Evolutionary conservation across 2,329 filamentous ascomycete genomes (phyloP).

Genomic region (Stagonosporopsis cucurbitacearum): DNA sequence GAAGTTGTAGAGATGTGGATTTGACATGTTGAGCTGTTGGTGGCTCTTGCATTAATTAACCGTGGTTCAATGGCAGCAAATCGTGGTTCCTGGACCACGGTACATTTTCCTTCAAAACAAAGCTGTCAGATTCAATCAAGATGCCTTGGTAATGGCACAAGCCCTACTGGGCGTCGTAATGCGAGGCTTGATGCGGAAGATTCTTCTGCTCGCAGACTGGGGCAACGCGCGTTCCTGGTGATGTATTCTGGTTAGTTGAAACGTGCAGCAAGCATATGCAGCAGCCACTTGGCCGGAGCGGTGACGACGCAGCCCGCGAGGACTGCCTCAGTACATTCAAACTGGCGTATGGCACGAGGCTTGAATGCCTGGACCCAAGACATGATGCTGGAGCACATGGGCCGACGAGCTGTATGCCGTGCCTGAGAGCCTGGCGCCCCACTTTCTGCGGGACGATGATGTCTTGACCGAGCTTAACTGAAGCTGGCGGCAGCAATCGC

Average conservation of each 20-base stretch:
- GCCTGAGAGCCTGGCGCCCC: constrained; percentile 1
- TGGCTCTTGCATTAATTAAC: no score
- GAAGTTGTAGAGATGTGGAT: constrained; percentile 34
- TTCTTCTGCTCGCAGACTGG: neutral
- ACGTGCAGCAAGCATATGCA: constrained; percentile 6
- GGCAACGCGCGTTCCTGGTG: constrained; percentile 16
- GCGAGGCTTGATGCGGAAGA: constrained; percentile 4
- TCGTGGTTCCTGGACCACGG: no score
- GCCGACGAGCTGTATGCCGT: neutral
- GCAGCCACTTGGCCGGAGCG: constrained; percentile 3
- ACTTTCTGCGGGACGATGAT: constrained; percentile 14
- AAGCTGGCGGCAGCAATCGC: constrained; percentile 8
- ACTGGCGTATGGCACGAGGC: neutral
- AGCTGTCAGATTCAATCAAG: neutral
- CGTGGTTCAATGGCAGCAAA: neutral
- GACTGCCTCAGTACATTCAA: neutral
- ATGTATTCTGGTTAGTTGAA: constrained; percentile 16
- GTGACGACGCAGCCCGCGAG: constrained; percentile 15
- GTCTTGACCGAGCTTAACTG: constrained; percentile 13
- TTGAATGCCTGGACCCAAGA: neutral
- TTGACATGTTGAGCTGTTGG: neutral
- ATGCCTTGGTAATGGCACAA: constrained; percentile 7
- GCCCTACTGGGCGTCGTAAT: constrained; percentile 18
- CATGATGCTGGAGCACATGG: neutral
- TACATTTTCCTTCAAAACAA: neutral